Base-by-base conservation (phyloP, 257 asterid genomes). In the Scutellaria barbata region DNA sequence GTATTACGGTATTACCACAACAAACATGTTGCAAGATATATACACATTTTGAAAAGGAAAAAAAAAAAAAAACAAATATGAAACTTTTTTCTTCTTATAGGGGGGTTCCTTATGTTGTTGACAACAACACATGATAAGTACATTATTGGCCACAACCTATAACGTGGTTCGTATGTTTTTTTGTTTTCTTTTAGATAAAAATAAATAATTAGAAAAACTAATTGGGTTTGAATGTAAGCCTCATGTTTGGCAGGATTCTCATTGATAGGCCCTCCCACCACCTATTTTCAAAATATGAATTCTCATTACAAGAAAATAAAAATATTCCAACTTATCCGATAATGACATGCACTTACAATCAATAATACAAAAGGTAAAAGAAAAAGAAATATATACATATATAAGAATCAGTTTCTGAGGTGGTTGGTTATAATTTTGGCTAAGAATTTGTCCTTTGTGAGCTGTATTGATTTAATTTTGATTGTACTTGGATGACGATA, bases 241-340 rank as follows among this genome's bases (percentile, higher is more conserved):
- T 22, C 46, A 51, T 10, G 41, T 39, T 73, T 22, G 69, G 68
- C 40, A 20, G 64, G 52, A 47, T 25, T 71, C 48, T 47, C 35
- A 8, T 62, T 17, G 54, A 20, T 14, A 18, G 3, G 17, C 12
- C n/a, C n/a, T 16, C 72, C 73, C 68, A 63, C 71, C 56, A 54
- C 41, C 42, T 4, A 22, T 74, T 41, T 50, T 40, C 8, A 5
- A 18, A 35, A 45, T 45, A 68, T 37, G 56, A 4, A 18, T 8
- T 41, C 56, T 42, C 1, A 10, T 2, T 43, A 57, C 33, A 13
- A n/a, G 13, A 13, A 33, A n/a, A 35, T 12, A 47, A 48, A 73
- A 12, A 10, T 57, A 58, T 67, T 53, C 72, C 70, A 37, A 70
- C 58, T 74, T 74, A 77, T 74, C 78, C 41, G 82, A 81, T 77